Base-by-base conservation (phyloP, 805 yeast genomes). In the Lachancea sp. region DNA sequence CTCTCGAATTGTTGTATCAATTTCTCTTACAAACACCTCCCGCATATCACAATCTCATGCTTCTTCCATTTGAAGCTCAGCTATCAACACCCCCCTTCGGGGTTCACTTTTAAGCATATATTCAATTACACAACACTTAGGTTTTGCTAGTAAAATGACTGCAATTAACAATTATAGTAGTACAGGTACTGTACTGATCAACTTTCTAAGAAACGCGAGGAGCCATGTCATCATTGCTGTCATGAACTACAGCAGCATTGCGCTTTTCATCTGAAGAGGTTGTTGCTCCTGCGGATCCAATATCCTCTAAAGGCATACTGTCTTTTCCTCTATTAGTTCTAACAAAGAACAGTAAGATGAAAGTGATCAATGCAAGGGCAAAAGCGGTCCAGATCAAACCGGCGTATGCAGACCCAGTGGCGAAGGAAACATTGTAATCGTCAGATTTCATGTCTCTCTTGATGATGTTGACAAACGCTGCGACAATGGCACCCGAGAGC, bases 331-430 rank as follows among this genome's bases (percentile, higher is more conserved):
- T 37, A 5, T 18, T 32, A 8, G 21, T 15, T 16, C 17, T 34
- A 9, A 34, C 39, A 24, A 40, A 36, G 13, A 42, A 28, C 12
- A 49, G 29, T 24, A 44, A 15, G 25, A 47, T 34, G 25, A 55
- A 49, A 11, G 48, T 44, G 11, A 58, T 29, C 30, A 56, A 38
- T 8, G 61, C 38, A 19, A 58, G 37, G 9, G 48, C 38, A 40
- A 60, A 60, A 2, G 58, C 55, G 15, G 59, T 42, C 65, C 66
- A 61, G 5, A 52, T 35, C 26, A 60, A 38, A 29, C 64, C 65
- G 29, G 45, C 41, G 40, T 47, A 53, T 6, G 62, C 54, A 29
- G 48, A 33, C 23, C 58, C 58, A 8, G 45, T 36, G 7, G 42
- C 48, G 39, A 52, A 51, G 22, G 45, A 42, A 17, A 60, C 65